These are phyloP conservation scores for Pseudozyma pruni DNA, from an alignment of 1,284 basidiomycete genomes.

Conservation along the genomic window DNA sequence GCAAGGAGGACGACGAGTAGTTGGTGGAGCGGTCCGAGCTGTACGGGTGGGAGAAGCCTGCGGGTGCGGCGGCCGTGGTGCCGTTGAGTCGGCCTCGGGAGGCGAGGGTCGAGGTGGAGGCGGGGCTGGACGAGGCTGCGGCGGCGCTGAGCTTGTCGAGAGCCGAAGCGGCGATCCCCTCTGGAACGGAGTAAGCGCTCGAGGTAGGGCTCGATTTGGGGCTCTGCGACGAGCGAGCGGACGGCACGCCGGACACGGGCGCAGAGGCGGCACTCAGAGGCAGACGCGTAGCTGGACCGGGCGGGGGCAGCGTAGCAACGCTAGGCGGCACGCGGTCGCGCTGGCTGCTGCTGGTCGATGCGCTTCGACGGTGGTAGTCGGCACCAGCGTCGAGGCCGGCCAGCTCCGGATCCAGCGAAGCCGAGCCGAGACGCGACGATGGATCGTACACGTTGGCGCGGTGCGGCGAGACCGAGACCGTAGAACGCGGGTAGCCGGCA, in stretches of 20 bases:
- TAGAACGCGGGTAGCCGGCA: conserved; percentile 30
- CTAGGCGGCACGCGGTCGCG: conserved; percentile 27
- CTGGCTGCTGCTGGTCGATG: conserved; percentile 42
- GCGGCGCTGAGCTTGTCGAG: conserved; percentile 38
- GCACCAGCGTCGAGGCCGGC: conserved; percentile 12
- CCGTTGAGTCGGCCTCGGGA: conserved; percentile 35
- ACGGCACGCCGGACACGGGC: conserved; percentile 36
- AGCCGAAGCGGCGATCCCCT: conserved; percentile 36
- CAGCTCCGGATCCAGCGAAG: conserved; percentile 37
- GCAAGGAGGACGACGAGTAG: conserved; percentile 29
- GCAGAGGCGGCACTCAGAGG: conserved; percentile 26
- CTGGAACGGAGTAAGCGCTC: conserved; percentile 41
- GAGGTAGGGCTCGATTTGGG: conserved; percentile 50
- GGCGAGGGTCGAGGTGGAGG: conserved; percentile 16
- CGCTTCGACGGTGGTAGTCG: conserved; percentile 40
- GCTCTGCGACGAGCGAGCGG: conserved; percentile 49
- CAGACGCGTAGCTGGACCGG: conserved; percentile 14
- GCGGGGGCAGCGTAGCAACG: conserved; percentile 18
- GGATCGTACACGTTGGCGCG: conserved; percentile 29
- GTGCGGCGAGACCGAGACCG: conserved; percentile 34
- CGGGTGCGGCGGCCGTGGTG: conserved; percentile 8
- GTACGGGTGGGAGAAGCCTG: conserved; percentile 48
- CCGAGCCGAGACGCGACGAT: conserved; percentile 18
- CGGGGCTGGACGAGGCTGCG: conserved; percentile 14
- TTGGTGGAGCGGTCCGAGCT: conserved; percentile 51